phyloP scores from a whole-genome alignment of 2,329 filamentous ascomycete genomes.

The Epichloe gansuensis region DNA sequence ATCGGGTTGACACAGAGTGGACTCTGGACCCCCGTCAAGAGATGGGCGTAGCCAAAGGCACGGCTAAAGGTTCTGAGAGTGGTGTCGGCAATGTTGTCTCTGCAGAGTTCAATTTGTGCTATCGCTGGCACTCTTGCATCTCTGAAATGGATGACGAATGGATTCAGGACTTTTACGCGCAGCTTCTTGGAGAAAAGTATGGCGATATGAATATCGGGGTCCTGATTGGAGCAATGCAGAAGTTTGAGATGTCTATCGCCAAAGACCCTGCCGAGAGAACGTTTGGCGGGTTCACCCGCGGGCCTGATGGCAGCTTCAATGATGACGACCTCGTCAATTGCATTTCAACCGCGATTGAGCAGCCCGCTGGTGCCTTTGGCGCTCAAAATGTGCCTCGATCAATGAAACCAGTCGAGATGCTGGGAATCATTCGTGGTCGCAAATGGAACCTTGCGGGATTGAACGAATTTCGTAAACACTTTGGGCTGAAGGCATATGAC shows the following conservation, averaged over 20 bases:
- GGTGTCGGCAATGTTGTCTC: slow-evolving; percentile 75
- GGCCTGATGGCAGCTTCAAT: slow-evolving; percentile 52
- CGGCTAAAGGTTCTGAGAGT: slow-evolving; percentile 45
- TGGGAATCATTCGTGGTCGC: slow-evolving; percentile 66
- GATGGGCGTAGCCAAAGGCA: slow-evolving; percentile 43
- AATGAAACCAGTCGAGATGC: slow-evolving; percentile 63
- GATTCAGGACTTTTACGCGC: slow-evolving; percentile 56
- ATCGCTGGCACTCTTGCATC: slow-evolving; percentile 78
- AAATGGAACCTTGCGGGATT: slow-evolving; percentile 66
- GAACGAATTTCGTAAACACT: slow-evolving; percentile 78
- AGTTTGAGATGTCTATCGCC: slow-evolving; percentile 47
- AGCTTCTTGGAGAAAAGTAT: slow-evolving; percentile 44
- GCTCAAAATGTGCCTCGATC: slow-evolving; percentile 60
- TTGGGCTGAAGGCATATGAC: slow-evolving; percentile 61
- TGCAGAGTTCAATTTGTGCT: slow-evolving; percentile 79
- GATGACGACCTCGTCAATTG: slow-evolving; percentile 68
- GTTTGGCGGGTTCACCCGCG: slow-evolving; percentile 54
- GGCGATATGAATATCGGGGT: slow-evolving; percentile 43
- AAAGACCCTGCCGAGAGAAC: slow-evolving; percentile 55
- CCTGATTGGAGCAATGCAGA: slow-evolving; percentile 48
- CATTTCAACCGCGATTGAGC: slow-evolving; percentile 56
- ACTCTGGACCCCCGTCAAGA: slow-evolving; percentile 65
- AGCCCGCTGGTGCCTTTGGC: slow-evolving; percentile 63
- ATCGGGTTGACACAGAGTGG: slow-evolving; percentile 56
- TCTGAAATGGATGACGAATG: slow-evolving; percentile 60